Evolutionary conservation across 352 stramenopile species (phyloP).

Genomic region (Albugo candida): DNA sequence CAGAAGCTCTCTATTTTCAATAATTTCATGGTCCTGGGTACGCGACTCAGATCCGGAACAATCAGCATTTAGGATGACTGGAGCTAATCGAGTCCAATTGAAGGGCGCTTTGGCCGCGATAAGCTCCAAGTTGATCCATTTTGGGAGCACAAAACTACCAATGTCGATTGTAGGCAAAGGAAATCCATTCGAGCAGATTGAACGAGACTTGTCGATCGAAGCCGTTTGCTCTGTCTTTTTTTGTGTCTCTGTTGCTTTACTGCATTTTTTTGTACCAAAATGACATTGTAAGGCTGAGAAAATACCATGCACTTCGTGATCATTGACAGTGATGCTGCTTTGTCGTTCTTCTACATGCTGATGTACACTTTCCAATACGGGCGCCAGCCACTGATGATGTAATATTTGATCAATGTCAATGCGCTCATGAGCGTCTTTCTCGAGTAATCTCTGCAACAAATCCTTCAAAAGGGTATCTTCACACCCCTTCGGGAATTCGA

Average conservation of each 20-base stretch:
- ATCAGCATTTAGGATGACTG: too few relatives aligned
- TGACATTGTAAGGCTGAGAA: slow-evolving; percentile 28
- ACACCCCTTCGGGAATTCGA: slow-evolving; percentile 26
- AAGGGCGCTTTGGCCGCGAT: too few relatives aligned
- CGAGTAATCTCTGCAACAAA: slow-evolving; percentile 42
- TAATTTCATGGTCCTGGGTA: background rate
- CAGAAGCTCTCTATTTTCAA: slow-evolving; percentile 16
- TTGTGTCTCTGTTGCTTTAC: slow-evolving; percentile 2
- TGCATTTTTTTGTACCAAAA: slow-evolving; percentile 16
- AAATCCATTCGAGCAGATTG: too few relatives aligned
- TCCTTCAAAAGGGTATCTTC: slow-evolving; percentile 37
- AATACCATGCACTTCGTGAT: slow-evolving; percentile 28
- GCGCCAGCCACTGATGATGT: slow-evolving; percentile 37
- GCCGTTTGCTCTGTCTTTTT: too few relatives aligned
- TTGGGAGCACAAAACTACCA: too few relatives aligned
- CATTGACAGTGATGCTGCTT: slow-evolving; percentile 15
- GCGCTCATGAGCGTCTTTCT: slow-evolving; percentile 54
- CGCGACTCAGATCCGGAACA: too few relatives aligned
- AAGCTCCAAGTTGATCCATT: too few relatives aligned
- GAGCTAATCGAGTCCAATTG: too few relatives aligned
- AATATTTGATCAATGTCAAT: slow-evolving; percentile 45
- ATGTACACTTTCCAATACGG: background rate
- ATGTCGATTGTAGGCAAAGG: too few relatives aligned
- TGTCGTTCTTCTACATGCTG: background rate
- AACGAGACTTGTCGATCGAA: too few relatives aligned